phyloP scores from a whole-genome alignment of 768 basidiomycete species.

The Trametes punicea region DNA sequence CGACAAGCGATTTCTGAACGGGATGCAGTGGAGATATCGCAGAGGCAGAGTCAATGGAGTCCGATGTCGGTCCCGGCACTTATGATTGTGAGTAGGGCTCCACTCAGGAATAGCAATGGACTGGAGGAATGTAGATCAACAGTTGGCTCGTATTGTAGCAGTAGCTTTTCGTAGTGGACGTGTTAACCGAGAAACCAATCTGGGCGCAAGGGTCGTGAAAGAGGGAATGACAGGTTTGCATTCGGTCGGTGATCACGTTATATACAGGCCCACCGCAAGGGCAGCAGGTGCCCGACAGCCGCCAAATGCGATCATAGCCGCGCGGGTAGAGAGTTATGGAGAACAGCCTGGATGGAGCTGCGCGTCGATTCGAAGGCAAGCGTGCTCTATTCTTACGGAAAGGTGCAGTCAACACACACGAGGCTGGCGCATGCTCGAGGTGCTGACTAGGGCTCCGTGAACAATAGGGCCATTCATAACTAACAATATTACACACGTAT shows the following conservation, averaged over 20 bases:
- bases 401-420: background rate
- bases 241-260: background rate
- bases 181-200: no score
- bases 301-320: slow-evolving; percentile 7
- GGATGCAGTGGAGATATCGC: background rate
- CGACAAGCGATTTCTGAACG: no score
- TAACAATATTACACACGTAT: no score
- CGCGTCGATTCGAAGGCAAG: background rate
- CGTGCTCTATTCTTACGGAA: slow-evolving; percentile 4
- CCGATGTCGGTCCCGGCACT: background rate
- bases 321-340: background rate
- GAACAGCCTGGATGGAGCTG: slow-evolving; percentile 7
- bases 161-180: no score
- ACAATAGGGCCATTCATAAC: no score
- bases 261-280: slow-evolving; percentile 4
- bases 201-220: no score
- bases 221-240: background rate
- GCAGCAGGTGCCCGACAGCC: slow-evolving; percentile 4
- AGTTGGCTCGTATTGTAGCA: background rate
- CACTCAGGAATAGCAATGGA: background rate
- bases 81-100: background rate
- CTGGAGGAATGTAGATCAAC: background rate
- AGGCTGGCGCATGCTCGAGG: slow-evolving; percentile 7
- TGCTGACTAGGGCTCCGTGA: background rate
- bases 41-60: background rate